Conservation (phyloP, 257 asterid species). For the Rhazya stricta region DNA sequence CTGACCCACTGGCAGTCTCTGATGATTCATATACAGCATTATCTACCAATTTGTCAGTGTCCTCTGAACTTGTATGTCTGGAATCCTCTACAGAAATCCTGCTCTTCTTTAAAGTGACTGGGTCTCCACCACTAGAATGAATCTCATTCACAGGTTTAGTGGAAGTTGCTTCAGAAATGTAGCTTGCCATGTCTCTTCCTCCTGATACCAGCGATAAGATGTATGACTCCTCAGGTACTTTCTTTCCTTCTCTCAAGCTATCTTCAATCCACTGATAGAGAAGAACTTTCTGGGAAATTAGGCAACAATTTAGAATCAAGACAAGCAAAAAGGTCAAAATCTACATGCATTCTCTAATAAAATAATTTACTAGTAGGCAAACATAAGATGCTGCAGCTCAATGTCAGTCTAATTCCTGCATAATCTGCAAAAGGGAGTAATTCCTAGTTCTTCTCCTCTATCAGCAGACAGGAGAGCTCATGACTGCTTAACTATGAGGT, state of each 20-base stretch:
- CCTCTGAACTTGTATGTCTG: constrained; percentile 26
- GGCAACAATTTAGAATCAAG: constrained; percentile 11
- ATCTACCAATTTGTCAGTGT: constrained; percentile 17
- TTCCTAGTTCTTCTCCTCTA: neutral
- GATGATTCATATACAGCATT: constrained; percentile 22
- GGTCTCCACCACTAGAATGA: constrained; percentile 27
- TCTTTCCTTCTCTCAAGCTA: constrained; percentile 69
- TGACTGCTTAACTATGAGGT: neutral
- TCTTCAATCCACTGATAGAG: constrained; percentile 84
- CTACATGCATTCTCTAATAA: neutral
- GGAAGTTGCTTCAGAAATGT: constrained; percentile 21
- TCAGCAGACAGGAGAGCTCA: neutral
- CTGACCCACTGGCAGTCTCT: constrained; percentile 38
- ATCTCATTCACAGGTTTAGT: constrained; percentile 24
- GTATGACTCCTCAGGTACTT: constrained; percentile 56
- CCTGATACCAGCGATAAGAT: constrained; percentile 33
- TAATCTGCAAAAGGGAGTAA: neutral
- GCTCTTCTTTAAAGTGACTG: constrained; percentile 38
- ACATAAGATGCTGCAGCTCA: neutral
- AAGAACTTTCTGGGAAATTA: constrained; percentile 53
- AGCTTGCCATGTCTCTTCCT: constrained; percentile 17
- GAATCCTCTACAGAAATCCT: constrained; percentile 40
- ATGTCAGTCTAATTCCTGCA: neutral
- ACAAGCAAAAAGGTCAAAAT: neutral
- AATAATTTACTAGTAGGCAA: neutral